Evolutionary conservation across 305 asterid genomes (phyloP).

Genomic region (Rubia balearica): DNA sequence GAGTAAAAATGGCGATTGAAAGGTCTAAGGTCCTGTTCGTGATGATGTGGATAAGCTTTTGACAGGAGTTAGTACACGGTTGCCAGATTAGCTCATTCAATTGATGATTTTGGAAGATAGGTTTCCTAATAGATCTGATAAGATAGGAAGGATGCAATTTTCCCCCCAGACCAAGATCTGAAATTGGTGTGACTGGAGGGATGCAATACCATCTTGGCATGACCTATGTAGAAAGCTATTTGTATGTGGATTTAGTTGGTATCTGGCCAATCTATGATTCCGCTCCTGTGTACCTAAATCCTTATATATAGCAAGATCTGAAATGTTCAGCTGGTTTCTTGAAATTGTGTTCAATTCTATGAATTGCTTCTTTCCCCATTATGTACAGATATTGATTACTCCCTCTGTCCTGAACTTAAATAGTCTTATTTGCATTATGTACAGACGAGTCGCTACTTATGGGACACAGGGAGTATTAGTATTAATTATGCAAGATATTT

Average conservation of each 20-base stretch:
- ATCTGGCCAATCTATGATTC: not conserved
- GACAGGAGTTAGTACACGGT: conserved; percentile 5
- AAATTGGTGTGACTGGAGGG: not conserved
- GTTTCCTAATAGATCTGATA: conserved; percentile 8
- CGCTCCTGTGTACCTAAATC: not conserved
- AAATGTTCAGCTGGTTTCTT: not conserved
- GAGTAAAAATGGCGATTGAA: not conserved
- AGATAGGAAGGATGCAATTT: conserved; percentile 4
- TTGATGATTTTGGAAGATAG: not conserved
- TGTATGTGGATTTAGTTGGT: not conserved
- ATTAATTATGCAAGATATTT: not conserved
- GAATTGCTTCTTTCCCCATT: not conserved
- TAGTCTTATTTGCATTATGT: not conserved
- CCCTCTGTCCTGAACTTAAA: too few species aligned
- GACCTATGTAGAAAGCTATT: conserved; percentile 6
- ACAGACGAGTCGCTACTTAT: not conserved
- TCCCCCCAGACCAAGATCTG: not conserved
- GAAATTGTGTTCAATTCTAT: not conserved
- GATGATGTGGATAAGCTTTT: conserved; percentile 12
- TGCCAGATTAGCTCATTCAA: conserved; percentile 3
- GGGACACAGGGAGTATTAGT: not conserved
- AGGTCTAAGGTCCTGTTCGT: not conserved
- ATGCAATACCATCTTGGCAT: conserved; percentile 1
- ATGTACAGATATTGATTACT: not conserved
- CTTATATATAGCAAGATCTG: not conserved